Evolutionary conservation across 2,329 filamentous ascomycete species (phyloP).

Genomic region (Epicoccum sorghinum): DNA sequence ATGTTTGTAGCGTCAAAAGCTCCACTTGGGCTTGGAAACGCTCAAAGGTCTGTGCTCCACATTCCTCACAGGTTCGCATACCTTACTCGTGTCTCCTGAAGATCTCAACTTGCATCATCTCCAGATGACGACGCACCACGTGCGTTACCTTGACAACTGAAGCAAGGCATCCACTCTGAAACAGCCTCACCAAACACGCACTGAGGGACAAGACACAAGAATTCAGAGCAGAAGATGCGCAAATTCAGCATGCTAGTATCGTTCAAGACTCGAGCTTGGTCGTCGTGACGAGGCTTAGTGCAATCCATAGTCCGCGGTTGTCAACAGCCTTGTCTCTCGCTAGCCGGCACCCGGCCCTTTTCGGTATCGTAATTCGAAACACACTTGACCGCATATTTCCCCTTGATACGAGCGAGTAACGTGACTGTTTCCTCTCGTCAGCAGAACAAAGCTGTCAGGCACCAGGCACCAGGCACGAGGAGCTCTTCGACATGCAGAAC

Average conservation of each 20-base stretch:
- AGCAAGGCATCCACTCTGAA: background rate
- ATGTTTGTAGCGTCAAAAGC: background rate
- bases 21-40: slow-evolving; percentile 7
- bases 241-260: background rate
- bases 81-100: slow-evolving; percentile 9
- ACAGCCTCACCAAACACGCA: background rate
- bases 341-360: slow-evolving; percentile 1
- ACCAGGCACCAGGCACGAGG: slow-evolving; percentile 9
- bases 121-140: slow-evolving; percentile 6
- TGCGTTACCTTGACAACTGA: slow-evolving; percentile 2
- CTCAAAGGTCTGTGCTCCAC: slow-evolving; percentile 1
- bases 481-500: background rate
- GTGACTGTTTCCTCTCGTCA: background rate
- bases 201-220: background rate
- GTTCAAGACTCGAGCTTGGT: background rate
- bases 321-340: slow-evolving; percentile 3
- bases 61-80: slow-evolving; percentile 3
- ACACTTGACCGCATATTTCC: background rate
- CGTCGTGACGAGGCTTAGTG: background rate
- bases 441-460: background rate
- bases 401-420: slow-evolving; percentile 5
- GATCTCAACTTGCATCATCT: slow-evolving; percentile 6
- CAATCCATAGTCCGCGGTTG: background rate
- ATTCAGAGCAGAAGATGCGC: background rate
- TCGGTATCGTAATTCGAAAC: slow-evolving; percentile 17